Percentiles rank a stretch among this genome's conserved stretches.
Evolutionary conservation across 192 early-diverging fungal species (phyloP).

Genomic region (Gryganskiella cystojenkinii): DNA sequence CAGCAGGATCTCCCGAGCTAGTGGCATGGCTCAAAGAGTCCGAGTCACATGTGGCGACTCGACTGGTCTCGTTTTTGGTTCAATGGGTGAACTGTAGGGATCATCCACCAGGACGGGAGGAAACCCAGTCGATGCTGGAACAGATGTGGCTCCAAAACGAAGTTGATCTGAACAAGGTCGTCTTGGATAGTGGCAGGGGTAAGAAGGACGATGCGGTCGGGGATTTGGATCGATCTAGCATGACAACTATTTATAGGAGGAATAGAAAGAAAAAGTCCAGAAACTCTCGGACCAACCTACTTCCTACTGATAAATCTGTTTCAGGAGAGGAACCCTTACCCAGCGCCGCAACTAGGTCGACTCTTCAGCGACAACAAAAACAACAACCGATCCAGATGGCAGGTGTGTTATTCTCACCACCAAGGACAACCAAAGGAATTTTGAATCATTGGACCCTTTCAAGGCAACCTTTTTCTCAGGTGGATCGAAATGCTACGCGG

Average conservation of each 20-base stretch:
- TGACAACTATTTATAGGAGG: conserved; percentile 19
- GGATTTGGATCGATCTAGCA: neutral
- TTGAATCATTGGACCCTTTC: conserved; percentile 25
- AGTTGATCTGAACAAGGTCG: neutral
- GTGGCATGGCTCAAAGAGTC: conserved; percentile 26
- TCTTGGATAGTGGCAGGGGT: neutral
- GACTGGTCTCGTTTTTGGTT: conserved; percentile 40
- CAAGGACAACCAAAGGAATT: conserved; percentile 29
- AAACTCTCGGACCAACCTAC: neutral
- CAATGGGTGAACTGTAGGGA: conserved; percentile 48
- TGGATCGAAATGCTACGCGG: conserved; percentile 7
- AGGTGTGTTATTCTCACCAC: conserved; percentile 38
- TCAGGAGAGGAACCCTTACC: neutral
- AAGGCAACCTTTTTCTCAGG: conserved; percentile 28
- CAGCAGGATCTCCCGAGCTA: neutral
- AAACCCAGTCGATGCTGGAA: conserved; percentile 18
- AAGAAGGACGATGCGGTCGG: neutral
- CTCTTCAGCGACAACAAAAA: neutral
- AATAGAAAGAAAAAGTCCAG: too few species aligned
- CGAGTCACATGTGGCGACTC: conserved; percentile 28
- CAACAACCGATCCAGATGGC: conserved; percentile 11
- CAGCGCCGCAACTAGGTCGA: too few species aligned
- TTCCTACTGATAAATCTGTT: neutral
- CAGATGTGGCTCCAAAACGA: conserved; percentile 3
- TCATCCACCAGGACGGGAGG: conserved; percentile 38